Evolutionary conservation across 2,329 filamentous ascomycete genomes (phyloP).

Genomic region (Colletotrichum viniferum): DNA sequence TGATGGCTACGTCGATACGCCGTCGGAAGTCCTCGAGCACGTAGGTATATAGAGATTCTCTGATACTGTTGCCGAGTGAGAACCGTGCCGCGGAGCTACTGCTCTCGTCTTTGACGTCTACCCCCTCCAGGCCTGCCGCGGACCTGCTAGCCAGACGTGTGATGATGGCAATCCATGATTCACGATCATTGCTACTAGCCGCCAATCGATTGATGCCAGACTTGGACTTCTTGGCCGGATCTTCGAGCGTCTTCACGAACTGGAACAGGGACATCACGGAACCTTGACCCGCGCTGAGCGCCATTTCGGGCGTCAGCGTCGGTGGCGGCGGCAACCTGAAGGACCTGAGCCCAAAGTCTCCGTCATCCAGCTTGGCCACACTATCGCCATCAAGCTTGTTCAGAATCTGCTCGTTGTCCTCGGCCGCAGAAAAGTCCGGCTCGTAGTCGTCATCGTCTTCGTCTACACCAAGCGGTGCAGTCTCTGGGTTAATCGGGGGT

Average conservation of each 20-base stretch:
- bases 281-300: slow-evolving; percentile 74
- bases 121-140: slow-evolving; percentile 70
- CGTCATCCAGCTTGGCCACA: slow-evolving; percentile 50
- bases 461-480: slow-evolving; percentile 66
- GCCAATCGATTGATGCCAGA: slow-evolving; percentile 84
- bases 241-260: slow-evolving; percentile 76
- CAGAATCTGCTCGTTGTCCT: slow-evolving; percentile 77
- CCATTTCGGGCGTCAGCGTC: slow-evolving; percentile 72
- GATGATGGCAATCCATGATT: slow-evolving; percentile 90
- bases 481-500: slow-evolving; percentile 59
- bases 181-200: slow-evolving; percentile 81
- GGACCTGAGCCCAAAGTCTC: slow-evolving; percentile 70
- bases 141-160: slow-evolving; percentile 84
- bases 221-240: slow-evolving; percentile 65
- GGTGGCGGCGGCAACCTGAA: slow-evolving; percentile 83
- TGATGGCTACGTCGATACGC: slow-evolving; percentile 87
- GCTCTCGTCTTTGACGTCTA: slow-evolving; percentile 61
- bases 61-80: slow-evolving; percentile 71
- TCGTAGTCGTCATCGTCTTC: slow-evolving; percentile 89
- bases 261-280: slow-evolving; percentile 79
- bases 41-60: slow-evolving; percentile 82
- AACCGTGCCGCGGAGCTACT: slow-evolving; percentile 33
- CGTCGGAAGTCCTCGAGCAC: slow-evolving; percentile 90
- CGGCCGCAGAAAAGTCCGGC: slow-evolving; percentile 79
- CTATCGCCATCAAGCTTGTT: slow-evolving; percentile 73